Base-by-base conservation (phyloP, 1,284 basidiomycete genomes). In the Pyrrhoderma lamaoense region DNA sequence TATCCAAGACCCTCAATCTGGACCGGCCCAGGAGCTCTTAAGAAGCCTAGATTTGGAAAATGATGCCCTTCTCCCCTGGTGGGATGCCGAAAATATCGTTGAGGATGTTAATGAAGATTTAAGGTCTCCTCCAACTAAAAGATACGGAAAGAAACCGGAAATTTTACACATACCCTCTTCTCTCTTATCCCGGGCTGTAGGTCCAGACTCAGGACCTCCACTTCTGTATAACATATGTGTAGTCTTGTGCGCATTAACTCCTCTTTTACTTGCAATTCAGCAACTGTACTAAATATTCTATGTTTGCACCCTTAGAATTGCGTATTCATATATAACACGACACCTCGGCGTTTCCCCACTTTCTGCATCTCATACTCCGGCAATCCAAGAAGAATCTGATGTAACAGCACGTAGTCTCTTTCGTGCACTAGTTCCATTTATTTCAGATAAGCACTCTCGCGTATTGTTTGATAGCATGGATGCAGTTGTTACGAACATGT, bases 181-280 rank as follows among this genome's bases (percentile, higher is more conserved):
- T 0, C 68, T 85, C 62, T 56, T 77, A 1, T 68, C 67, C 35
- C 65, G 70, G 8, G 56, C 66, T 27, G 14, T 16, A 36, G 48
- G 40, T 19, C 64, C 68, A 2, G 45, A 47, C 2, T 63, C 60
- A 2, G 69, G 72, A 1, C 70, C 73, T 16, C 67, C 74, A 1
- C 65, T 89, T 14, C 59, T 81, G 7, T 86, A 82, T 58, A 89
- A 89, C 53, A 66, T 84, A 27, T 75, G 72, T 39, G 76, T 78
- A 2, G 64, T 86, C n/a, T 71, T 76, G 87, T 88, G 62, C 51
- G 84, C 70, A 40, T 47, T 31, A 8, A 1, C 27, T 5, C 11
- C 11, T 14, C 8, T 45, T 36, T 13, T 14, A 21, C 16, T 25
- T 1, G 11, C 42, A n/a, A 35, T 16, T 22, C 38, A 5, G 36